phyloP scores from a whole-genome alignment of 2,329 filamentous ascomycete species.

The Didymella pinodella region DNA sequence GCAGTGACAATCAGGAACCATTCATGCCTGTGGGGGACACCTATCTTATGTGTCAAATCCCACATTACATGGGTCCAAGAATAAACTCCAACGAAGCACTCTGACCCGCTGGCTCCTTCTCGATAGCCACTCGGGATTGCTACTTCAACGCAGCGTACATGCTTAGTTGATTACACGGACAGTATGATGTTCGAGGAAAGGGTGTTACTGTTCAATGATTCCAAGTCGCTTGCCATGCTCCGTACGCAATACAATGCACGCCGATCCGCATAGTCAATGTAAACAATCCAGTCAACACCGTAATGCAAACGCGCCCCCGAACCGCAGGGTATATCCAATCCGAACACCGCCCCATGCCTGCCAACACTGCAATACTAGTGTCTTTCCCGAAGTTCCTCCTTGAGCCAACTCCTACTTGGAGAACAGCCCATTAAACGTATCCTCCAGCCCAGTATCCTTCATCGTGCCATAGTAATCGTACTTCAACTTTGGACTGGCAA shows the following conservation, averaged over 20 bases:
- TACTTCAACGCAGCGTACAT: slow-evolving; percentile 23
- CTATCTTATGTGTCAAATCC: slow-evolving; percentile 44
- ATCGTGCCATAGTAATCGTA: slow-evolving; percentile 43
- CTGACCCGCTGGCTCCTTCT: slow-evolving; percentile 42
- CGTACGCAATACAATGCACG: not conserved
- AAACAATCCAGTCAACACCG: not conserved
- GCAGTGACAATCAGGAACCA: slow-evolving; percentile 34
- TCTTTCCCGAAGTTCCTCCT: not conserved
- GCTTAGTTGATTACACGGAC: not conserved
- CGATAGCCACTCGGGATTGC: slow-evolving; percentile 41
- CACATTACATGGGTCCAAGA: slow-evolving; percentile 52
- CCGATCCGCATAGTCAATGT: not conserved
- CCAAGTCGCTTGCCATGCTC: not conserved
- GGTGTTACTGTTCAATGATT: not conserved
- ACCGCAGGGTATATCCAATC: not conserved
- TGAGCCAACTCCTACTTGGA: slow-evolving; percentile 28
- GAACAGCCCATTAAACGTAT: slow-evolving; percentile 44
- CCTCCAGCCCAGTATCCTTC: slow-evolving; percentile 46
- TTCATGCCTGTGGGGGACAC: slow-evolving; percentile 51
- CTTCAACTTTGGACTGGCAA: slow-evolving; percentile 44
- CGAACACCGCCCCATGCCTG: not conserved
- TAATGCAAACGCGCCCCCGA: not conserved
- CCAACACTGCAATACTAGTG: not conserved
- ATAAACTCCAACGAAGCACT: slow-evolving; percentile 37
- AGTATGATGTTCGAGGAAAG: not conserved